These are phyloP conservation scores for Juglanconis sp. DNA, from an alignment of 2,329 filamentous ascomycete genomes.

Conservation along the genomic window DNA sequence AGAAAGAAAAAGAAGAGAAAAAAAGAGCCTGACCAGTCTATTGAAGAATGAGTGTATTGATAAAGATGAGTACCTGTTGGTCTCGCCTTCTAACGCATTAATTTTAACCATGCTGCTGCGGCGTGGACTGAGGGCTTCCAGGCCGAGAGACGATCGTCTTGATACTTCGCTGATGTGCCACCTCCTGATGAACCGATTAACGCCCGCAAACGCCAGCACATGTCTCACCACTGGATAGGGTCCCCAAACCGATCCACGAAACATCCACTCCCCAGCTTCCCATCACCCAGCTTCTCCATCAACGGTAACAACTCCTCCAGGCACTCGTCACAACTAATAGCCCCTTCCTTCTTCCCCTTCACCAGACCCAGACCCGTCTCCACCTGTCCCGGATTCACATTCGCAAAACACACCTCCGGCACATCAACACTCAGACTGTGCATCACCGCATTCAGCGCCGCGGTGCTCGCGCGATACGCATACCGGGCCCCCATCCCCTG, in stretches of 20 bases:
- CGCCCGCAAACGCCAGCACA: no score
- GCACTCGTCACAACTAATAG: constrained; percentile 3
- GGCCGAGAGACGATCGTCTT: background rate
- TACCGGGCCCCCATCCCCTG: constrained; percentile 3
- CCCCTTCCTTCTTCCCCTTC: background rate
- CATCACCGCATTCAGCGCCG: constrained; percentile 12
- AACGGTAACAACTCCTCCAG: background rate
- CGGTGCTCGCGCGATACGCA: constrained; percentile 16
- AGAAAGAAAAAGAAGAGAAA: background rate
- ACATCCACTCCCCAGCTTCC: constrained; percentile 1
- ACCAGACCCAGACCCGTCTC: background rate
- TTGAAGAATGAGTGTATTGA: background rate
- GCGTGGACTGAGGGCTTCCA: background rate
- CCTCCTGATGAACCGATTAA: no score
- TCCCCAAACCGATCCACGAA: constrained; percentile 9
- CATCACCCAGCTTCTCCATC: constrained; percentile 7
- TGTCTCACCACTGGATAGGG: constrained; percentile 5
- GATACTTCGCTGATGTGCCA: background rate
- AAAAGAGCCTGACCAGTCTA: background rate
- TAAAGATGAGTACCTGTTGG: background rate
- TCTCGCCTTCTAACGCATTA: background rate
- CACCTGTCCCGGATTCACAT: constrained; percentile 3
- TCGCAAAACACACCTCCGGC: constrained; percentile 10
- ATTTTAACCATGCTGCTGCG: background rate
- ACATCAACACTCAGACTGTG: constrained; percentile 14